A percentile compares a stretch with the other conserved stretches of the same genome.
Evolutionary conservation across 1,284 basidiomycete genomes (phyloP).

Genomic region (Abortiporus biennis): DNA sequence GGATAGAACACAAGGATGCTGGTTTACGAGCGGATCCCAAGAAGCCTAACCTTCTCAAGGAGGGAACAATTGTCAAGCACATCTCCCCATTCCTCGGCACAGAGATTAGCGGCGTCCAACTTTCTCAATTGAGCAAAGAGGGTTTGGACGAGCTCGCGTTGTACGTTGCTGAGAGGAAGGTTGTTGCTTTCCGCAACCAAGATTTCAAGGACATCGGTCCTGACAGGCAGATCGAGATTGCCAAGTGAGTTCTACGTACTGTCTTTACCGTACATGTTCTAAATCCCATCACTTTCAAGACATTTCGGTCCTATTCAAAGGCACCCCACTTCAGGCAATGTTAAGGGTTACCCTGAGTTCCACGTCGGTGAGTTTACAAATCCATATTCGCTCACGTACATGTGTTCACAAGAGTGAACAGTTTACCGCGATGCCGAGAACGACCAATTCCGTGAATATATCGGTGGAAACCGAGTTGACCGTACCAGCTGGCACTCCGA

Average conservation of each 20-base stretch:
- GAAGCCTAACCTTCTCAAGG: constrained; percentile 42
- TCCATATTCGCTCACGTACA: neutral
- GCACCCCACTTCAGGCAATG: constrained; percentile 49
- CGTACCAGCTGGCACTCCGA: constrained; percentile 40
- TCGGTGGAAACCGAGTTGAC: constrained; percentile 23
- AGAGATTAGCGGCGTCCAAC: constrained; percentile 52
- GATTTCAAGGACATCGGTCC: constrained; percentile 50
- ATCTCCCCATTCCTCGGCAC: constrained; percentile 55
- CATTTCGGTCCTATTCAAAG: constrained; percentile 56
- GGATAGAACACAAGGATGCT: constrained; percentile 35
- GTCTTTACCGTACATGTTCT: neutral
- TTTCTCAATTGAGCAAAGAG: constrained; percentile 45
- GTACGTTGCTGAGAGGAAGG: constrained; percentile 51
- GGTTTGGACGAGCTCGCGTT: constrained; percentile 61
- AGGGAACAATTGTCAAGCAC: constrained; percentile 32
- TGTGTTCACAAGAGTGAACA: neutral
- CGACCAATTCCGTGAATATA: constrained; percentile 27
- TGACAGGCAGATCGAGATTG: constrained; percentile 46
- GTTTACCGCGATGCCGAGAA: constrained; percentile 36
- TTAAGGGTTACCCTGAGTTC: constrained; percentile 44
- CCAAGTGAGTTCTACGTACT: constrained; percentile 8
- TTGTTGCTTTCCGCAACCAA: constrained; percentile 51
- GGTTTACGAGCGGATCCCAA: constrained; percentile 42
- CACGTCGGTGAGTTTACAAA: constrained; percentile 33
- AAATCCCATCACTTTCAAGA: constrained; percentile 11